A percentile compares a stretch with the other conserved stretches of the same genome.
Conservation (phyloP, 176 grass and related monocot species). For the Secale cereale region DNA sequence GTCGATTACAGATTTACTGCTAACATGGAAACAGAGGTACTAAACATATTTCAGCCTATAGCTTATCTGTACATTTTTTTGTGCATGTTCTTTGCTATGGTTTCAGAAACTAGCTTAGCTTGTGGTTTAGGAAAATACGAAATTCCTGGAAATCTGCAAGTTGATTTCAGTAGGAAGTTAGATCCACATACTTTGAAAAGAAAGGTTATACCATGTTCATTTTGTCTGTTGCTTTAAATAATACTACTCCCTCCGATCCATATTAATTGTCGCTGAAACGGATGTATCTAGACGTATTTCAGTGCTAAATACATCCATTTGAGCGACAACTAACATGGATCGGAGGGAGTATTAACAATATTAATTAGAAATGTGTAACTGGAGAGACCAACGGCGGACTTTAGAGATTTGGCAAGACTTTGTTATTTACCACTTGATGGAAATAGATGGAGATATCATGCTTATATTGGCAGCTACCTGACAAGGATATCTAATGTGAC, state of each 20-base stretch:
- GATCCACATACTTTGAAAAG: not conserved
- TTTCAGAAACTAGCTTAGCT: constrained; percentile 23
- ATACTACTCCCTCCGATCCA: too few relatives aligned
- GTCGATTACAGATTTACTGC: constrained; percentile 85
- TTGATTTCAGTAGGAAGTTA: constrained; percentile 2
- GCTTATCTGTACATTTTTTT: constrained; percentile 17
- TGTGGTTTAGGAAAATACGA: not conserved
- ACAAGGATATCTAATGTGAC: not conserved
- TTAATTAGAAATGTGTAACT: constrained; percentile 3
- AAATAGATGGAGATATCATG: not conserved
- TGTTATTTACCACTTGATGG: not conserved
- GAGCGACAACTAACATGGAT: too few relatives aligned
- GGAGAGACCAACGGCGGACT: not conserved
- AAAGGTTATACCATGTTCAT: not conserved
- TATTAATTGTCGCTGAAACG: too few relatives aligned
- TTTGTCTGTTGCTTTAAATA: not conserved
- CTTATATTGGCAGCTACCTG: not conserved
- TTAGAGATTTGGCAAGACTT: not conserved
- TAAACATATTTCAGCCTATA: constrained; percentile 4
- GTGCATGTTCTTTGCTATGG: constrained; percentile 6
- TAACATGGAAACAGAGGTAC: constrained; percentile 92
- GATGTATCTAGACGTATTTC: too few relatives aligned
- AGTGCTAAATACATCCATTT: too few relatives aligned
- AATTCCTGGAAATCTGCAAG: constrained; percentile 1
- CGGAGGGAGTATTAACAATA: not conserved